Percentiles rank a stretch among this genome's conserved stretches.
Conservation (phyloP, 495 filamentous ascomycete species). For the Articulospora tetracladia region DNA sequence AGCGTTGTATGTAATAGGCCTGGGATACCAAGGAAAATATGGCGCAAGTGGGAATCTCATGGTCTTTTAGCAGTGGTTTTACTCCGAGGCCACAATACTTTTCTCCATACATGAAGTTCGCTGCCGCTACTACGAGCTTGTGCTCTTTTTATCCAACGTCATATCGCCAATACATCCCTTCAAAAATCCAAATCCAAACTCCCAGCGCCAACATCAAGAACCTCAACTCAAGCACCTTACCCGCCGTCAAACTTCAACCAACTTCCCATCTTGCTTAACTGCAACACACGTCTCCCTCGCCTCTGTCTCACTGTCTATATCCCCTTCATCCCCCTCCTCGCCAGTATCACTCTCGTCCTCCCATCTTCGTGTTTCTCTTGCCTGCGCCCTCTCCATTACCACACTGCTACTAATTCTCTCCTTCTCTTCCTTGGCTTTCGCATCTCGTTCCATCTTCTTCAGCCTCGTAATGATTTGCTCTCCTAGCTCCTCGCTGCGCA, state of each 20-base stretch:
- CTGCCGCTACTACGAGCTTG: background rate
- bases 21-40: background rate
- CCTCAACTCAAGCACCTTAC: conserved; percentile 21
- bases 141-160: background rate
- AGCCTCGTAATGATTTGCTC: conserved; percentile 13
- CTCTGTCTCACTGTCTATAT: background rate
- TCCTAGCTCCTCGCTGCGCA: conserved; percentile 12
- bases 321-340: conserved; percentile 1
- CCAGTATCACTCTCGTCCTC: conserved; percentile 19
- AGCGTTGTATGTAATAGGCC: conserved; percentile 3
- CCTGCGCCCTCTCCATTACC: conserved; percentile 15
- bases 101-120: no score
- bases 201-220: no score
- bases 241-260: background rate
- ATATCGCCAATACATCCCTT: no score
- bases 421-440: background rate
- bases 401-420: conserved; percentile 12
- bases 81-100: background rate
- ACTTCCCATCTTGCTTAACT: no score
- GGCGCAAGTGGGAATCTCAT: background rate
- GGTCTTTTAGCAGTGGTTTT: background rate
- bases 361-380: conserved; percentile 17
- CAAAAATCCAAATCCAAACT: no score
- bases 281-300: no score
- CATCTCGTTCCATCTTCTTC: conserved; percentile 13